Percentiles rank a stretch among this genome's conserved stretches.
Conservation (phyloP, 2,329 filamentous ascomycete genomes). For the Paecilomyces sp. region DNA sequence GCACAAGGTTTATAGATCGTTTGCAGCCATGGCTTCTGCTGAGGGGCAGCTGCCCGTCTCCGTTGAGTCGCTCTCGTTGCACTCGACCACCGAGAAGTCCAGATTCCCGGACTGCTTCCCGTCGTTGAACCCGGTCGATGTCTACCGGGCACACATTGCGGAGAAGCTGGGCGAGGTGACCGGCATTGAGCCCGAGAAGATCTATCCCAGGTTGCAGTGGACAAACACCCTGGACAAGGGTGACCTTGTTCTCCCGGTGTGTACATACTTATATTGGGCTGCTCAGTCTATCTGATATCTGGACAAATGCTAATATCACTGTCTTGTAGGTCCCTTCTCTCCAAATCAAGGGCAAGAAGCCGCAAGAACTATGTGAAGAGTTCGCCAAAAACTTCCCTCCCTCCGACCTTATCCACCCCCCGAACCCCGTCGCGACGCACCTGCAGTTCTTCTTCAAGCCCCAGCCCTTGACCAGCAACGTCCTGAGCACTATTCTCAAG, state of each 20-base stretch:
- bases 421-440: conserved; percentile 51
- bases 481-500: conserved; percentile 54
- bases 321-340: conserved; percentile 31
- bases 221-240: conserved; percentile 41
- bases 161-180: conserved; percentile 31
- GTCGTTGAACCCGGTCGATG: conserved; percentile 40
- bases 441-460: conserved; percentile 62
- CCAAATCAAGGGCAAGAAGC: conserved; percentile 51
- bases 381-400: conserved; percentile 51
- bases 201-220: conserved; percentile 37
- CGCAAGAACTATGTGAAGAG: conserved; percentile 49
- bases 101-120: conserved; percentile 36
- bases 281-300: background rate
- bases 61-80: conserved; percentile 32
- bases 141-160: conserved; percentile 40
- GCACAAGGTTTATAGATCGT: conserved; percentile 1
- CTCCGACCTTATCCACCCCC: conserved; percentile 51
- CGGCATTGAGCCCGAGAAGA: conserved; percentile 31
- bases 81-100: conserved; percentile 31
- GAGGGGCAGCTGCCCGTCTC: conserved; percentile 23
- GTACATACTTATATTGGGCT: conserved; percentile 3
- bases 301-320: background rate
- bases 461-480: conserved; percentile 46
- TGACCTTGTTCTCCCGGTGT: conserved; percentile 37
- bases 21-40: conserved; percentile 25